Percentiles rank a stretch among this genome's conserved stretches.
These are phyloP conservation scores for Ceratobasidium sp. DNA, from an alignment of 1,284 basidiomycete genomes.

Conservation along the genomic window DNA sequence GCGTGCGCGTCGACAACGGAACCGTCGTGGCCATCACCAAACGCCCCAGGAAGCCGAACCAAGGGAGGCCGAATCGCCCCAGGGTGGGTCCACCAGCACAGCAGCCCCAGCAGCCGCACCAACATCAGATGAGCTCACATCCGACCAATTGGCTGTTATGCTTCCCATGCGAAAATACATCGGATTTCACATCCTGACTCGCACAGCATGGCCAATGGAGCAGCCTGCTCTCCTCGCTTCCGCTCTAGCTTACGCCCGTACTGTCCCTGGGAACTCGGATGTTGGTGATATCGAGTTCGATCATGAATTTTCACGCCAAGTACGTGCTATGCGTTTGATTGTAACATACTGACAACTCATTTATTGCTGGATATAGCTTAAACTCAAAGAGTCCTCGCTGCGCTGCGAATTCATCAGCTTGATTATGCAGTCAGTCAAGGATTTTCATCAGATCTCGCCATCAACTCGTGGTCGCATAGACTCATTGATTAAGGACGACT, in stretches of 20 bases:
- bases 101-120: neutral
- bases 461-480: neutral
- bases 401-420: neutral
- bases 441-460: neutral
- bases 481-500: neutral
- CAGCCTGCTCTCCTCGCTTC: neutral
- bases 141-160: neutral
- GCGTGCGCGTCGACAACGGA: neutral
- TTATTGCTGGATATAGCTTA: neutral
- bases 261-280: neutral
- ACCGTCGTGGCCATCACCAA: neutral
- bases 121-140: neutral
- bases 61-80: too few species aligned
- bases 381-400: neutral
- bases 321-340: neutral
- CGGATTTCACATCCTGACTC: conserved; percentile 8
- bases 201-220: conserved; percentile 6
- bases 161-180: conserved; percentile 1
- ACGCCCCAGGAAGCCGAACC: neutral
- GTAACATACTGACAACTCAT: neutral
- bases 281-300: neutral
- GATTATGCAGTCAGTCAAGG: neutral
- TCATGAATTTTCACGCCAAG: neutral
- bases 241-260: neutral
- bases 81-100: neutral